A percentile compares a stretch with the other conserved stretches of the same genome.
Evolutionary conservation across 2,329 filamentous ascomycete genomes (phyloP).

Genomic region (Claviceps humidiphila): DNA sequence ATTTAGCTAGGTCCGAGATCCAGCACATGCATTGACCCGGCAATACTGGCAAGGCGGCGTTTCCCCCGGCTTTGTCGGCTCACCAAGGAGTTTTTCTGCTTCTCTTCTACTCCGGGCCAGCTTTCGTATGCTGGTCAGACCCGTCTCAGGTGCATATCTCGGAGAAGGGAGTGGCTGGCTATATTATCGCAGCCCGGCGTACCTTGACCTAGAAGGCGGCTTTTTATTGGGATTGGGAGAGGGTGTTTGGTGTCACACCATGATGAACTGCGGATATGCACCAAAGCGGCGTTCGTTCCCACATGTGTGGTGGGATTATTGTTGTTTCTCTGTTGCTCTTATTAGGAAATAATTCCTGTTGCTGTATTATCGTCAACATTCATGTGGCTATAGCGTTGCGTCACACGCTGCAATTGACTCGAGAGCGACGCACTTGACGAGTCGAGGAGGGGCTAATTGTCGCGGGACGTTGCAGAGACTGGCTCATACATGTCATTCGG

Average conservation of each 20-base stretch:
- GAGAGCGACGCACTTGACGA: background rate
- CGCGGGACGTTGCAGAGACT: background rate
- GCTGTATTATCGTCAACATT: background rate
- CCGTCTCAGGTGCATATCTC: background rate
- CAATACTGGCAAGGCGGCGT: background rate
- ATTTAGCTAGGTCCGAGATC: background rate
- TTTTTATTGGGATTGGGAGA: background rate
- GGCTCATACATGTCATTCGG: background rate
- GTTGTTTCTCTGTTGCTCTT: background rate
- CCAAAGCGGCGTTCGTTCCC: conserved; percentile 13
- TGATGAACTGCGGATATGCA: conserved; percentile 1
- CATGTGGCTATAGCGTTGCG: background rate
- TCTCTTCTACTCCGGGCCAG: background rate
- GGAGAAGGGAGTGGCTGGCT: conserved; percentile 5
- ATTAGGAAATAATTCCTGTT: background rate
- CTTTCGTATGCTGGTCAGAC: background rate
- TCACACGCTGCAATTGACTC: background rate
- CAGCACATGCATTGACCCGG: background rate
- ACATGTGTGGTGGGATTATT: conserved; percentile 1
- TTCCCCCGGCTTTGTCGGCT: background rate
- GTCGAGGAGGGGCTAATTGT: background rate
- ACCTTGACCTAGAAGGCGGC: background rate
- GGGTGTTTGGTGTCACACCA: conserved; percentile 1
- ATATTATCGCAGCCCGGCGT: background rate
- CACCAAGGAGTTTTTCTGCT: background rate